Evolutionary conservation across 1,284 basidiomycete genomes (phyloP).

Genomic region (Cutaneotrichosporon cyanovorans): DNA sequence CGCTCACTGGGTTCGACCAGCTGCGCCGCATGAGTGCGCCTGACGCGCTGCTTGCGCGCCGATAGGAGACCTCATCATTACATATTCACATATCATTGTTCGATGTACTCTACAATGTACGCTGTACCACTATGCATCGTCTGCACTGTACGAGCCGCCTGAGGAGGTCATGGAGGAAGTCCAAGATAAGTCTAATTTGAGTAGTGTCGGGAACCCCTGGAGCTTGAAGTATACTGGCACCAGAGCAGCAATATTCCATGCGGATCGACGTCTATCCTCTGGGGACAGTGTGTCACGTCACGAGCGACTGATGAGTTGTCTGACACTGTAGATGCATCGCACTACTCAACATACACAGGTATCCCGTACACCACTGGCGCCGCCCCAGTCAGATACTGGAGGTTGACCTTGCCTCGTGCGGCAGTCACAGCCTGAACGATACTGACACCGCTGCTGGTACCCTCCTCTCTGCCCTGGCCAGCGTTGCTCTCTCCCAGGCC

Average conservation of each 20-base stretch:
- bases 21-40: constrained; percentile 13
- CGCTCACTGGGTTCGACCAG: constrained; percentile 11
- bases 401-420: constrained; percentile 71
- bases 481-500: constrained; percentile 48
- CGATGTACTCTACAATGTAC: too few relatives aligned
- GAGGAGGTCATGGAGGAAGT: too few relatives aligned
- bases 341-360: constrained; percentile 49
- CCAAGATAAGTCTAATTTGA: too few relatives aligned
- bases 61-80: background rate
- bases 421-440: constrained; percentile 71
- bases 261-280: too few relatives aligned
- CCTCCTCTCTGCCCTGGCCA: constrained; percentile 7
- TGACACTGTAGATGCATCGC: background rate
- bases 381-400: constrained; percentile 92
- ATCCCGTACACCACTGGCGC: constrained; percentile 92
- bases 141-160: too few relatives aligned
- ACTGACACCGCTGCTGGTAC: constrained; percentile 43
- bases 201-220: too few relatives aligned
- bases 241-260: too few relatives aligned
- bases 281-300: too few relatives aligned
- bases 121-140: too few relatives aligned
- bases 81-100: too few relatives aligned
- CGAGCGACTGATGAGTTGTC: too few relatives aligned
- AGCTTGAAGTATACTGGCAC: too few relatives aligned
- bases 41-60: constrained; percentile 9